A percentile compares a stretch with the other conserved stretches of the same genome.
These are phyloP conservation scores for Tribonema minus DNA, from an alignment of 108 stramenopile genomes.

Conservation along the genomic window DNA sequence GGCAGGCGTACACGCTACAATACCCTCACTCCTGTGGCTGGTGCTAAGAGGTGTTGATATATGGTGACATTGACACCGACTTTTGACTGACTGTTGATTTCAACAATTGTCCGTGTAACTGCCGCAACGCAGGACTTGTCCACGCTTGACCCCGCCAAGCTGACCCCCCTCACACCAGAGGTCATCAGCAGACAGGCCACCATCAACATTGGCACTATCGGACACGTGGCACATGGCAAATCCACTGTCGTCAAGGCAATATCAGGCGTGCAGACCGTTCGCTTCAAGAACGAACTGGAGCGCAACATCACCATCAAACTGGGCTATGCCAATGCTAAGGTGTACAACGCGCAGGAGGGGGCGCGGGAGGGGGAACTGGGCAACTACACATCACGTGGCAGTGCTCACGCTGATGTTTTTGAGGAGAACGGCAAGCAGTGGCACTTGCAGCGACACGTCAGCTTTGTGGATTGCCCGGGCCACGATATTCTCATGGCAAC, in stretches of 20 bases:
- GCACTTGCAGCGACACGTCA: constrained; percentile 88
- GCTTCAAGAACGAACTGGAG: constrained; percentile 98
- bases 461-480: constrained; percentile 99
- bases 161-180: constrained; percentile 62
- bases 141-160: constrained; percentile 46
- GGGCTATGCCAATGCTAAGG: constrained; percentile 99
- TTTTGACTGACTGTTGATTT: no score
- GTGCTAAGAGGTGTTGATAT: no score
- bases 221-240: constrained; percentile 99
- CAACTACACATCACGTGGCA: constrained; percentile 76
- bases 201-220: constrained; percentile 99
- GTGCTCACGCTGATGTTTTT: constrained; percentile 83
- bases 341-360: constrained; percentile 82
- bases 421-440: constrained; percentile 76
- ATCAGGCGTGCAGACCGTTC: constrained; percentile 95
- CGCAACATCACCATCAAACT: constrained; percentile 99
- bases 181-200: constrained; percentile 95
- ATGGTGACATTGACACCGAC: no score
- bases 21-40: no score
- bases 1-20: no score
- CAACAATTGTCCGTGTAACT: not conserved
- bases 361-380: constrained; percentile 32
- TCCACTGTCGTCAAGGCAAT: constrained; percentile 98
- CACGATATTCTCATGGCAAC: constrained; percentile 99
- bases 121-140: constrained; percentile 4